These are phyloP conservation scores for Quercus lobata DNA, from an alignment of 331 rosid species.

Conservation along the genomic window DNA sequence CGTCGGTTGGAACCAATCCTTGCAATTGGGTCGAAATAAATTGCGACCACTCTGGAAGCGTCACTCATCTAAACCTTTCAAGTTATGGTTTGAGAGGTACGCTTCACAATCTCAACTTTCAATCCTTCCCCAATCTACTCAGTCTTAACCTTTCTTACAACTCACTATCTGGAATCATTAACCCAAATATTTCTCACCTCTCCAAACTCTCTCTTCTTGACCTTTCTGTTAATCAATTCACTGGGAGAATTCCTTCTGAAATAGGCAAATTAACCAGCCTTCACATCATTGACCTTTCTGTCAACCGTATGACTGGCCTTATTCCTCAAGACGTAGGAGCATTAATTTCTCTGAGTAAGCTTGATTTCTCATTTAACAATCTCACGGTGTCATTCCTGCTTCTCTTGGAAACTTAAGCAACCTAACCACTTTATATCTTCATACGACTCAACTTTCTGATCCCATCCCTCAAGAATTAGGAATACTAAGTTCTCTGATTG, in stretches of 20 bases:
- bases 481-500: no score
- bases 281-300: no score
- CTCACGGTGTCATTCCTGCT: background rate
- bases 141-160: background rate
- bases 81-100: slow-evolving; percentile 16
- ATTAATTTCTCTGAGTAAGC: no score
- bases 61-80: slow-evolving; percentile 7
- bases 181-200: background rate
- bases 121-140: slow-evolving; percentile 6
- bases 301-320: no score
- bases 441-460: no score
- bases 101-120: slow-evolving; percentile 6
- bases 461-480: no score
- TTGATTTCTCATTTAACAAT: no score
- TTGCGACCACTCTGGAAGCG: slow-evolving; percentile 1
- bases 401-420: background rate
- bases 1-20: slow-evolving; percentile 4
- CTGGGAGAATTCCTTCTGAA: background rate
- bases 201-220: background rate
- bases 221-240: background rate
- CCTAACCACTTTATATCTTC: no score
- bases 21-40: slow-evolving; percentile 14
- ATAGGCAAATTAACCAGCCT: no score
- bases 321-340: no score
- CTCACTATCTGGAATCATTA: slow-evolving; percentile 2